Base-by-base conservation (phyloP, 106 monocot species). In the Agapanthus africanus region DNA sequence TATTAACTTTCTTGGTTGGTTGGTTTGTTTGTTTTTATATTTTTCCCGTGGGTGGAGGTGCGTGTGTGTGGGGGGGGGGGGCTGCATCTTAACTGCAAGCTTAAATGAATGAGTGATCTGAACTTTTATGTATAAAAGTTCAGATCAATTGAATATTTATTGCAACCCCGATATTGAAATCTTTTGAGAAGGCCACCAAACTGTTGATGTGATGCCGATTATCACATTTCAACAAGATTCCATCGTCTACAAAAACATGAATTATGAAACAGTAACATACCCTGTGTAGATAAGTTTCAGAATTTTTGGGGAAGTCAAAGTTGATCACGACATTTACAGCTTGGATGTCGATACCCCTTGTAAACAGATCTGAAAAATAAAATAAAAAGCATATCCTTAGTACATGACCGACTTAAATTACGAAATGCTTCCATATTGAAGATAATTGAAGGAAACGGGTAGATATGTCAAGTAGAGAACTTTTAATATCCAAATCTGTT, bases 301-400 rank as follows among this genome's bases (percentile, higher is more conserved):
- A 67, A 26, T 81, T 92, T 77, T 84, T 97, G 28, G 97, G 97
- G 41, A 97, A 97, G 68, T 97, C 97, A 67, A 97, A 97, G 76
- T 97, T 97, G 78, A 97, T 87, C 7, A 97, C 97, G 18, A 97
- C 97, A 85, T 97, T 97, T 22, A 97, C 92, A 65, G 97, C 91
- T 74, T 97, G 97, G 65, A 97, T 97, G 57, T 97, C 97, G 44
- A 97, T 97, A 40, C 97, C 97, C 68, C 97, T 84, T 4, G 97
- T 97, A 59, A 97, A 92, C 19, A 97, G 80, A 83, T 97, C 97
- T 97, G 82, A 27, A 74, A 67, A 10, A 18, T 19, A 10, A 78
- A 67, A 68, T 32, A 23, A 39, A 47, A 47, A 47, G n/a, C n/a
- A n/a, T n/a, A n/a, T 18, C 56, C 8, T n/a, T 5, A 49, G 49